Conservation (phyloP, 345 rosid genomes). For the Gossypium raimondii region DNA sequence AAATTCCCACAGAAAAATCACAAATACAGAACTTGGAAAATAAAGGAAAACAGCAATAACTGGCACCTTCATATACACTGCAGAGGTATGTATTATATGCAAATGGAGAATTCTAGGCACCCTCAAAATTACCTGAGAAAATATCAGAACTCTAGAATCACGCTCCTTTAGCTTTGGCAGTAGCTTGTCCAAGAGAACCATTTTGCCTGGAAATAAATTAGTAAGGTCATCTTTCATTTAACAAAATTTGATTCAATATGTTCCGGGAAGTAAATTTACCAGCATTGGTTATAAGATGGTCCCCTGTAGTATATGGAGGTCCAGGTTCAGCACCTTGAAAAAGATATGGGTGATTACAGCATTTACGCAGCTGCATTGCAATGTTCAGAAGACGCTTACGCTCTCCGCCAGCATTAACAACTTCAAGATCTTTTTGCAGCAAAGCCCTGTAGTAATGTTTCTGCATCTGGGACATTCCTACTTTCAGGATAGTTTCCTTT, state of each 20-base stretch:
- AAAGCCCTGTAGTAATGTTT: slow-evolving; percentile 86
- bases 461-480: slow-evolving; percentile 99
- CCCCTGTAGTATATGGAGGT: slow-evolving; percentile 98
- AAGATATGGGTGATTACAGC: slow-evolving; percentile 99
- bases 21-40: not conserved
- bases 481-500: slow-evolving; percentile 97
- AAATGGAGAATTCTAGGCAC: not conserved
- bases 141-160: slow-evolving; percentile 95
- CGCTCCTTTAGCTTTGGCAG: slow-evolving; percentile 96
- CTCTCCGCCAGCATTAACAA: slow-evolving; percentile 99
- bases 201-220: slow-evolving; percentile 60
- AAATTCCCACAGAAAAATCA: slow-evolving; percentile 13
- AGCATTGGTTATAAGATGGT: slow-evolving; percentile 84
- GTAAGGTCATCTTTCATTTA: not conserved
- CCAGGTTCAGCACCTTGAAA: slow-evolving; percentile 99
- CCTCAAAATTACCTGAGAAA: slow-evolving; percentile 68
- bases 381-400: slow-evolving; percentile 94
- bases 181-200: slow-evolving; percentile 96
- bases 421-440: slow-evolving; percentile 97
- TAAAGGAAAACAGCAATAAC: not conserved
- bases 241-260: slow-evolving; percentile 1
- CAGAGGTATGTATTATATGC: not conserved
- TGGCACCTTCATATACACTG: not conserved
- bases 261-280: slow-evolving; percentile 38
- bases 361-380: slow-evolving; percentile 98